phyloP scores from a whole-genome alignment of 2,329 filamentous ascomycete genomes.

The Penicillium sp. region DNA sequence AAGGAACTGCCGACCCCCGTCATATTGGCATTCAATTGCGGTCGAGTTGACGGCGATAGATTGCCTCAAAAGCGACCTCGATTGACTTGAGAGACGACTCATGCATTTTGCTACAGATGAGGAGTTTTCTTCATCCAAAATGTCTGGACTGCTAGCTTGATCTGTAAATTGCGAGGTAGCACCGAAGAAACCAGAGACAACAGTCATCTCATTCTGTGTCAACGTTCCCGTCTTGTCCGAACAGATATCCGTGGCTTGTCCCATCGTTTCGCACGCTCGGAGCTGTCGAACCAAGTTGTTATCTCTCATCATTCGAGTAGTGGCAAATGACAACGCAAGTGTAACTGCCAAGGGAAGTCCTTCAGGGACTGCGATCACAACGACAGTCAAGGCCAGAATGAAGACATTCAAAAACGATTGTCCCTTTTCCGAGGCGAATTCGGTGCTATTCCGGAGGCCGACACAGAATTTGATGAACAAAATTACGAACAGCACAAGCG shows the following conservation, averaged over 20 bases:
- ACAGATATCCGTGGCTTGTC: slow-evolving; percentile 73
- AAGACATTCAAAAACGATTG: slow-evolving; percentile 70
- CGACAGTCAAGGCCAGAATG: slow-evolving; percentile 71
- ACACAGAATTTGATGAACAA: slow-evolving; percentile 78
- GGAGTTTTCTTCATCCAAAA: not conserved
- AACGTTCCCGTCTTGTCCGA: slow-evolving; percentile 75
- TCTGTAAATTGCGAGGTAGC: slow-evolving; percentile 11
- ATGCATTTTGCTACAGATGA: not conserved
- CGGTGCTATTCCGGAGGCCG: slow-evolving; percentile 67
- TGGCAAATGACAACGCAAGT: slow-evolving; percentile 70
- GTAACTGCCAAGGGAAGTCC: slow-evolving; percentile 73
- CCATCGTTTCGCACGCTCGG: slow-evolving; percentile 76
- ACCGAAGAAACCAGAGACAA: slow-evolving; percentile 69
- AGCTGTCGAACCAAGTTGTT: slow-evolving; percentile 73
- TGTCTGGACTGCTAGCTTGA: not conserved
- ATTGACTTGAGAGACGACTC: not conserved
- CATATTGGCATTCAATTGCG: slow-evolving; percentile 68
- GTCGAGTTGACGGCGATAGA: slow-evolving; percentile 56
- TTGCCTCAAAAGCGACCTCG: slow-evolving; percentile 28
- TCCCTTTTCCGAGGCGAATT: slow-evolving; percentile 48
- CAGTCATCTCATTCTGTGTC: slow-evolving; percentile 71
- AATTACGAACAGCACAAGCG: slow-evolving; percentile 77
- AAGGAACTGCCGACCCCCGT: slow-evolving; percentile 63
- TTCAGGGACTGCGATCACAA: slow-evolving; percentile 72
- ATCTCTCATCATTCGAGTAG: slow-evolving; percentile 70